Percentiles rank a stretch among this genome's conserved stretches.
Conservation (phyloP, 257 asterid genomes). For the Solanum chiquidenum region DNA sequence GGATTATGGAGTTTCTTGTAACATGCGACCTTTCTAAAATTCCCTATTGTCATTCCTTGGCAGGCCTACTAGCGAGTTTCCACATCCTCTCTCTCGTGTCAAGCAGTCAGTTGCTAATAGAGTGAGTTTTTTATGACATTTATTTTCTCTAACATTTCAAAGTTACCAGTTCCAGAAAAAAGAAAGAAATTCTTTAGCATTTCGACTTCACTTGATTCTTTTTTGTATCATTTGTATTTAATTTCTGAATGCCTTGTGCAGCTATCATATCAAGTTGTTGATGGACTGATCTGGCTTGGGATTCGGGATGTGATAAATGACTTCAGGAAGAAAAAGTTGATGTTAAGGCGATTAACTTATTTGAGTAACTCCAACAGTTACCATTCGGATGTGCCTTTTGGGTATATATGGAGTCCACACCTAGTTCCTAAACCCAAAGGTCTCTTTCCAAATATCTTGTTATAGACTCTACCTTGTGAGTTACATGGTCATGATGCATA, state of each 20-base stretch:
- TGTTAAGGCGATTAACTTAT: conserved; percentile 71
- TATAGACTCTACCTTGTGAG: not conserved
- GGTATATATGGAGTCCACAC: conserved; percentile 94
- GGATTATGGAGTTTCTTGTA: not conserved
- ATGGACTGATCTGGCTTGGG: conserved; percentile 82
- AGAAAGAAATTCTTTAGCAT: conserved; percentile 1
- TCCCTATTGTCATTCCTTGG: not conserved
- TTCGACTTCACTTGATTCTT: not conserved
- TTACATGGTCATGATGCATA: not conserved
- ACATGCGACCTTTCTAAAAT: not conserved
- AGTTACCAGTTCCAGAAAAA: not conserved
- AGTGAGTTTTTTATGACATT: conserved; percentile 35
- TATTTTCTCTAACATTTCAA: conserved; percentile 4
- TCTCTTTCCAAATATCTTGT: conserved; percentile 1
- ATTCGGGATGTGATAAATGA: conserved; percentile 83
- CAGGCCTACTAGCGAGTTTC: conserved; percentile 89
- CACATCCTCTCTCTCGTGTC: conserved; percentile 96
- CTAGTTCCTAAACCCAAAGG: conserved; percentile 96
- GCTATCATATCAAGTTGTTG: conserved; percentile 88
- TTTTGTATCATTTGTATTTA: not conserved
- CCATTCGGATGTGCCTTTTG: conserved; percentile 48
- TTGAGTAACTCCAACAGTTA: conserved; percentile 52
- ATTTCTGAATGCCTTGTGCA: conserved; percentile 18
- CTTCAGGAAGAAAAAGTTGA: conserved; percentile 72
- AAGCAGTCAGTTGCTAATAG: conserved; percentile 64